phyloP scores from a whole-genome alignment of 139 green algal species.

The Coccomyxa sp. region DNA sequence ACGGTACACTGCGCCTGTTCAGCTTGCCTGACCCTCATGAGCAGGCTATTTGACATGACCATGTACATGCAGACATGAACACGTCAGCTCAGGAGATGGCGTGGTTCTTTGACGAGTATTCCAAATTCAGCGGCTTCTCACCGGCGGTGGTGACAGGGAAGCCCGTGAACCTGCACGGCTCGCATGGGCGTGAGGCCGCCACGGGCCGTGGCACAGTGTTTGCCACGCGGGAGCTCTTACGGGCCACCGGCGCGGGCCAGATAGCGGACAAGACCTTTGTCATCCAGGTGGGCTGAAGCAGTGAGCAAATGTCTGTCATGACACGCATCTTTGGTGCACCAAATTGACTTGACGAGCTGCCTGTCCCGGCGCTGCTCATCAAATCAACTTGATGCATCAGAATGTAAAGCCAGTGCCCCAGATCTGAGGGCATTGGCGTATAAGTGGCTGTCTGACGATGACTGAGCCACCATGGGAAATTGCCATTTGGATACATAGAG shows the following conservation, averaged over 20 bases:
- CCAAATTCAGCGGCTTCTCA: slow-evolving; percentile 73
- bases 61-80: slow-evolving; percentile 94
- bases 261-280: slow-evolving; percentile 56
- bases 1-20: too few species aligned
- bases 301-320: background rate
- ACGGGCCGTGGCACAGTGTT: slow-evolving; percentile 68
- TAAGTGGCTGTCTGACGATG: background rate
- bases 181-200: slow-evolving; percentile 50
- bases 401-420: too few species aligned
- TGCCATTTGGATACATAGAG: too few species aligned
- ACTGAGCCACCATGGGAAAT: too few species aligned
- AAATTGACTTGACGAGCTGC: background rate
- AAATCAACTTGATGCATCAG: too few species aligned
- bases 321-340: background rate
- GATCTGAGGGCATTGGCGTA: too few species aligned
- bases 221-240: slow-evolving; percentile 69
- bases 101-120: slow-evolving; percentile 88
- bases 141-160: slow-evolving; percentile 86
- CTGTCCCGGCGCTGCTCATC: background rate
- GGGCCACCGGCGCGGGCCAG: slow-evolving; percentile 22
- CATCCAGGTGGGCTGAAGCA: slow-evolving; percentile 50
- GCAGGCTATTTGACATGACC: background rate
- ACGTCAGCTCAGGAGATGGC: slow-evolving; percentile 73
- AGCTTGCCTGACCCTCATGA: too few species aligned
- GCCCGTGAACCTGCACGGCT: slow-evolving; percentile 78